phyloP scores from a whole-genome alignment of 805 yeast species.

The Kurtzmaniella cleridarum region DNA sequence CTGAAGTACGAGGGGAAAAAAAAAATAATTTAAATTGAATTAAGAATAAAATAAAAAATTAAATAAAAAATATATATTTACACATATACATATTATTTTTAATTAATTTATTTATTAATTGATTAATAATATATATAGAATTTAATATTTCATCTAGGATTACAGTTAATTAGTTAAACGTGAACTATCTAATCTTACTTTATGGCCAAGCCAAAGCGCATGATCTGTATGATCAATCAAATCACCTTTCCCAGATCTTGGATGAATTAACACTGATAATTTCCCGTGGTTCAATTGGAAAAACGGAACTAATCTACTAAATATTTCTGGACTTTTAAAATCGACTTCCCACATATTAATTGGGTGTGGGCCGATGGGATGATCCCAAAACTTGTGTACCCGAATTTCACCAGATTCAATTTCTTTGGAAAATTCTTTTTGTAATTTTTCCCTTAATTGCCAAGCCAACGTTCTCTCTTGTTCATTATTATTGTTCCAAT shows the following conservation, averaged over 20 bases:
- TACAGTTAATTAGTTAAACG: neutral
- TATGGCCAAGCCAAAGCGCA: conserved; percentile 57
- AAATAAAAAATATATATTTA: too few relatives aligned
- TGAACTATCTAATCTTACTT: conserved; percentile 20
- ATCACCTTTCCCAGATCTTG: conserved; percentile 37
- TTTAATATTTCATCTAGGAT: too few relatives aligned
- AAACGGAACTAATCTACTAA: conserved; percentile 42
- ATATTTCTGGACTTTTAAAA: conserved; percentile 41
- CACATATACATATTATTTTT: too few relatives aligned
- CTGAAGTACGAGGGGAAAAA: too few relatives aligned
- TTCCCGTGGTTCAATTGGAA: conserved; percentile 49
- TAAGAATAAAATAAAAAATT: too few relatives aligned
- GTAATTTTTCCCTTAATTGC: conserved; percentile 34
- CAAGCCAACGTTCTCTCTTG: conserved; percentile 29
- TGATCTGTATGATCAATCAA: conserved; percentile 46
- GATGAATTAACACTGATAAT: conserved; percentile 52
- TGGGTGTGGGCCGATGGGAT: conserved; percentile 56
- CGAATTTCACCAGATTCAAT: conserved; percentile 36
- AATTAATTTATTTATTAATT: too few relatives aligned
- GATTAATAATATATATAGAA: too few relatives aligned
- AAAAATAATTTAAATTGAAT: too few relatives aligned
- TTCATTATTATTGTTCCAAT: conserved; percentile 35
- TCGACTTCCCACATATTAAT: conserved; percentile 55
- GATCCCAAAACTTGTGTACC: conserved; percentile 41
- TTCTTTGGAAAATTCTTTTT: conserved; percentile 37